Base-by-base conservation (phyloP, 176 grass and related monocot species). In the Eragrostis curvula region DNA sequence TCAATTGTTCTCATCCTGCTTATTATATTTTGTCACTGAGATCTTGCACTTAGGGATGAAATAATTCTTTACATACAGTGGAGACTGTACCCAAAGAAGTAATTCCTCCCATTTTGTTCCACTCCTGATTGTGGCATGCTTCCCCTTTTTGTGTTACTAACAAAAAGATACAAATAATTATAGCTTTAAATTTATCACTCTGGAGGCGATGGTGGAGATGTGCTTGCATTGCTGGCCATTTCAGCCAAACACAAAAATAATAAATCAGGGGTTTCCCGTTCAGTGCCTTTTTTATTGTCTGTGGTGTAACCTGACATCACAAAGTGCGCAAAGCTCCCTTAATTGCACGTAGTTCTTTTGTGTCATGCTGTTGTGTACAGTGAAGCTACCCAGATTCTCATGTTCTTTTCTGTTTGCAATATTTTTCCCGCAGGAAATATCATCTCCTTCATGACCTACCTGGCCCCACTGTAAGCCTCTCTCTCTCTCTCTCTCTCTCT, bases 381-480 rank as follows among this genome's bases (percentile, higher is more conserved):
- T 60, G 57, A 23, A 48, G 11, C 27, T 60, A 25, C 11, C 5
- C 2, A 66, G 60, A 10, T 66, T 66, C 43, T 78, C 16, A 79
- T 39, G 16, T 11, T 5, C 10, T 11, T 3, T 23, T 8, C 13
- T 60, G 0, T 61, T 55, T 68, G 2, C 1, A 64, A 25, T 6
- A 49, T 62, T 32, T 49, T 29, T 39, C 8, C 46, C 79, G 50
- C 87, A 95, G 93, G 93, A 40, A 95, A 95, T 87, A 27, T 92
- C 85, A 92, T 95, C 90, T 90, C 93, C 71, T 95, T 95, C 83
- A 42, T 90, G 93, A 91, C 91, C 68, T 92, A 90, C 57, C 82
- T 95, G 73, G 90, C 93, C 70, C 93, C 93, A 77, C 78, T 92
- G 93, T 95, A 84, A 90, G 93, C 30, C 46, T 63, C 60, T 13